These are phyloP conservation scores for Choiromyces venosus DNA, from an alignment of 495 filamentous ascomycete genomes.

Conservation along the genomic window DNA sequence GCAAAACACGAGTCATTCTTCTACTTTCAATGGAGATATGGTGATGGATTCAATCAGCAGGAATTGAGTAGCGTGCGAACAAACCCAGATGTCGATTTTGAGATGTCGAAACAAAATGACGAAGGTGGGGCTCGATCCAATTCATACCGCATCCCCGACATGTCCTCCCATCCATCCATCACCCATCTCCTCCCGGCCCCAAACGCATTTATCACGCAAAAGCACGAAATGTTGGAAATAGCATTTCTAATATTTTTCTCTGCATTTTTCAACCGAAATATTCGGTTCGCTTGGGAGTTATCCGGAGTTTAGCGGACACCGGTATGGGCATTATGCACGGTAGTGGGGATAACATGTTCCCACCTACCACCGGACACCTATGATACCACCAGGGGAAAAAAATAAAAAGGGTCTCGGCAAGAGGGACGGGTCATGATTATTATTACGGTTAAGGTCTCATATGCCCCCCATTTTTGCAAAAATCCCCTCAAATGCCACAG, in stretches of 20 bases:
- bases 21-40: not conserved
- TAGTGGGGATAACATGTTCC: too few species aligned
- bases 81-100: not conserved
- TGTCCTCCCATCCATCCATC: not conserved
- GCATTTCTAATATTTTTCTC: not conserved
- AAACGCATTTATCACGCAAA: too few species aligned
- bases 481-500: too few species aligned
- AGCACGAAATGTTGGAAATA: too few species aligned
- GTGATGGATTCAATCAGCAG: too few species aligned
- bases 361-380: too few species aligned
- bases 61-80: not conserved
- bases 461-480: too few species aligned
- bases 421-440: too few species aligned
- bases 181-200: too few species aligned
- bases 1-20: constrained; percentile 56
- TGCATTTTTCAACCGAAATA: not conserved
- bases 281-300: not conserved
- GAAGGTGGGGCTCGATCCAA: constrained; percentile 2
- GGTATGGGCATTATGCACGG: too few species aligned
- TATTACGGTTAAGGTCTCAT: too few species aligned
- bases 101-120: not conserved
- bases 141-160: constrained; percentile 10
- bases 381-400: not conserved
- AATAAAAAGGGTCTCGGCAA: not conserved
- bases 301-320: not conserved